Percentiles rank a stretch among this genome's conserved stretches.
Evolutionary conservation across 495 filamentous ascomycete genomes (phyloP).

Genomic region (Annulohypoxylon nitens): DNA sequence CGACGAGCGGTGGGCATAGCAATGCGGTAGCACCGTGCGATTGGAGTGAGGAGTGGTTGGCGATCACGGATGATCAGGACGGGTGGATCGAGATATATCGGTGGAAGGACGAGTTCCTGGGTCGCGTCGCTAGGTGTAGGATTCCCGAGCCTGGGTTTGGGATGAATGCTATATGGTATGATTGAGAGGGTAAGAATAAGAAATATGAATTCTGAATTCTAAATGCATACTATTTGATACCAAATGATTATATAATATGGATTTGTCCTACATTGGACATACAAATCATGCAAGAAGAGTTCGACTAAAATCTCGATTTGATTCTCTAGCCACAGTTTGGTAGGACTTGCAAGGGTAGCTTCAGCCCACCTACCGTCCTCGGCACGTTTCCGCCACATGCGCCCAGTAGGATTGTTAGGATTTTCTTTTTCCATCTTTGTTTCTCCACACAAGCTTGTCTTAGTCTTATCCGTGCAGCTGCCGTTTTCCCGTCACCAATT

Average conservation of each 20-base stretch:
- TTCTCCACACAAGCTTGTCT: conserved; percentile 33
- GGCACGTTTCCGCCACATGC: background rate
- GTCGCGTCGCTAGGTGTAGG: conserved; percentile 77
- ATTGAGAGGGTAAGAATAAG: conserved; percentile 58
- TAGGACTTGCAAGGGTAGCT: conserved; percentile 26
- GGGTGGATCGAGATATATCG: conserved; percentile 89
- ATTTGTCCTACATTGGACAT: too few species aligned
- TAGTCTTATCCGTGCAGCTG: conserved; percentile 22
- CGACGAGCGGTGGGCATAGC: conserved; percentile 86
- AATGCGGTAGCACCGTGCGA: conserved; percentile 84
- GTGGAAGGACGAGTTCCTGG: conserved; percentile 82
- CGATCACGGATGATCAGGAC: conserved; percentile 85
- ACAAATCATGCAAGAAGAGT: background rate
- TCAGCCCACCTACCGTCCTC: conserved; percentile 20
- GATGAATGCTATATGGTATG: conserved; percentile 93
- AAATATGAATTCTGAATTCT: too few species aligned
- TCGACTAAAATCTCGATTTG: background rate
- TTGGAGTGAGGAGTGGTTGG: conserved; percentile 87
- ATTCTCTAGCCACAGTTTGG: conserved; percentile 1
- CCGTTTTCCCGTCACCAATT: conserved; percentile 38
- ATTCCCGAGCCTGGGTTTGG: conserved; percentile 86
- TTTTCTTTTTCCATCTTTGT: background rate
- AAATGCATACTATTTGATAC: too few species aligned
- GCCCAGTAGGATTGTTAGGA: conserved; percentile 2
- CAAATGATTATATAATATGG: too few species aligned